Evolutionary conservation across 2,329 filamentous ascomycete species (phyloP).

Genomic region (Fusarium cyanostomum): DNA sequence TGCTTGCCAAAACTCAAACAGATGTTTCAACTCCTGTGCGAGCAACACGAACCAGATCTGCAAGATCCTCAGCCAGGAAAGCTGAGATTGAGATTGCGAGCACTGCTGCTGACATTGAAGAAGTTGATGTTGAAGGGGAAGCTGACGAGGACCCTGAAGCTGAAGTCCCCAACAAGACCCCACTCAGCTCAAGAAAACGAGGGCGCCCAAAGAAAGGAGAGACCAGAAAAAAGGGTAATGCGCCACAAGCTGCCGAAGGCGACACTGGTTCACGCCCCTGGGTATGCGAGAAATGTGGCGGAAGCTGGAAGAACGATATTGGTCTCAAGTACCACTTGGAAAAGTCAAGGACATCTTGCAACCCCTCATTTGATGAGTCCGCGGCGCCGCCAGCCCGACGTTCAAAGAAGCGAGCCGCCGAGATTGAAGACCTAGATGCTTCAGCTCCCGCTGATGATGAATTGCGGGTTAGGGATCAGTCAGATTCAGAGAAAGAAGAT

Average conservation of each 20-base stretch:
- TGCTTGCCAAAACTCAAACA: not conserved
- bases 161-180: not conserved
- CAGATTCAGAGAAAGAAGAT: not conserved
- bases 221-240: conserved; percentile 16
- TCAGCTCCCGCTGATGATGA: not conserved
- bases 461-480: not conserved
- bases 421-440: conserved; percentile 13
- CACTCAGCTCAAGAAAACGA: conserved; percentile 41
- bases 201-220: conserved; percentile 34
- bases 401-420: conserved; percentile 17
- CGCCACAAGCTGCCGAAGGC: conserved; percentile 15
- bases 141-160: not conserved
- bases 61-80: conserved; percentile 25
- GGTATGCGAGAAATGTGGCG: conserved; percentile 63
- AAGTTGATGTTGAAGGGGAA: not conserved
- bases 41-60: conserved; percentile 12
- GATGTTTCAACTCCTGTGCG: conserved; percentile 16
- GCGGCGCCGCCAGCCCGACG: conserved; percentile 24
- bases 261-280: conserved; percentile 47
- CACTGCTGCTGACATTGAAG: not conserved
- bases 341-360: conserved; percentile 64
- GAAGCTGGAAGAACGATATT: conserved; percentile 66
- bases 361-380: conserved; percentile 52
- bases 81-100: not conserved
- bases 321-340: conserved; percentile 68